These are phyloP conservation scores for Trichoderma virens DNA, from an alignment of 495 filamentous ascomycete genomes.

Conservation along the genomic window DNA sequence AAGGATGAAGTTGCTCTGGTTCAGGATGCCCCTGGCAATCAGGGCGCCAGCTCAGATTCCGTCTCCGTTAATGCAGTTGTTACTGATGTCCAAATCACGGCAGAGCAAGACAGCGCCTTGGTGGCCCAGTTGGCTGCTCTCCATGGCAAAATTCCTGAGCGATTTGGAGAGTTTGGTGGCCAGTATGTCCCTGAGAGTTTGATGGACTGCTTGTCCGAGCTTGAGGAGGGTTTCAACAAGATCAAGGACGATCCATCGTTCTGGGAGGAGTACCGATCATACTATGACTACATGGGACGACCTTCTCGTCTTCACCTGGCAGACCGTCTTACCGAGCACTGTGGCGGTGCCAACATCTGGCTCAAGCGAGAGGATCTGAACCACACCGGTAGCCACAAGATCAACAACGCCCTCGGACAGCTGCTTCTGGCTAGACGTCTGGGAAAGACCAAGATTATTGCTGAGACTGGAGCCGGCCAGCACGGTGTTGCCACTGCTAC, in stretches of 20 bases:
- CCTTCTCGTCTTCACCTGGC: slow-evolving; percentile 87
- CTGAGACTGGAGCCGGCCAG: slow-evolving; percentile 93
- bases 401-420: slow-evolving; percentile 93
- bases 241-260: slow-evolving; percentile 80
- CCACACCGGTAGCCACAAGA: slow-evolving; percentile 83
- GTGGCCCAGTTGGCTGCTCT: slow-evolving; percentile 38
- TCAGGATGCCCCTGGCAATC: slow-evolving; percentile 38
- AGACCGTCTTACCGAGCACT: slow-evolving; percentile 77
- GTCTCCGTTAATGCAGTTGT: slow-evolving; percentile 56
- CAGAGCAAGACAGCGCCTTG: slow-evolving; percentile 31
- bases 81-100: slow-evolving; percentile 40
- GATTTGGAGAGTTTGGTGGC: slow-evolving; percentile 97
- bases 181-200: slow-evolving; percentile 97
- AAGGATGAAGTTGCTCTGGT: slow-evolving; percentile 57
- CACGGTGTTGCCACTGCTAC: slow-evolving; percentile 94
- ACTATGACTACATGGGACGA: slow-evolving; percentile 96
- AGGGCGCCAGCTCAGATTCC: slow-evolving; percentile 33
- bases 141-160: slow-evolving; percentile 58
- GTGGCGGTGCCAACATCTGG: slow-evolving; percentile 90
- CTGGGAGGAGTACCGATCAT: slow-evolving; percentile 94
- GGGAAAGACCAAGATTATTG: slow-evolving; percentile 91
- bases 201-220: slow-evolving; percentile 90
- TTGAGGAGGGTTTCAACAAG: slow-evolving; percentile 84
- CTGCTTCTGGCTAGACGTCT: slow-evolving; percentile 71
- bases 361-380: slow-evolving; percentile 93